A percentile compares a stretch with the other conserved stretches of the same genome.
Evolutionary conservation across 768 basidiomycete genomes (phyloP).

Genomic region (Russula brevipes): DNA sequence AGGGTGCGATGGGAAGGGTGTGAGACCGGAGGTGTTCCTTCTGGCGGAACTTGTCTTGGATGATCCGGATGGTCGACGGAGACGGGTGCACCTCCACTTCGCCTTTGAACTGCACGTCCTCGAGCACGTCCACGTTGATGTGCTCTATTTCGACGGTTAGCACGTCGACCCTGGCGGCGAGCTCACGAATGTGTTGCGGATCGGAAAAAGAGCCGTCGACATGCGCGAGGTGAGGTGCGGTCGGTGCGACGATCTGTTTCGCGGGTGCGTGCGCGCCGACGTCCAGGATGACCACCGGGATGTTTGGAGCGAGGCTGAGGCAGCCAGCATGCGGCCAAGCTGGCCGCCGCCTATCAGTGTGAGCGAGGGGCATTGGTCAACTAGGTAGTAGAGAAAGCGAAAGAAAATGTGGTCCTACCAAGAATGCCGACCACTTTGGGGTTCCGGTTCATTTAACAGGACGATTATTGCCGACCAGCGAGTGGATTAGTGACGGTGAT

Average conservation of each 20-base stretch:
- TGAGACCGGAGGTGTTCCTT: constrained; percentile 51
- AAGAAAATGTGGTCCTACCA: too few species aligned
- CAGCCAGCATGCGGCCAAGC: constrained; percentile 76
- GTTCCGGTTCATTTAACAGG: too few species aligned
- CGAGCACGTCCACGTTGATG: too few species aligned
- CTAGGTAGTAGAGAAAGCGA: too few species aligned
- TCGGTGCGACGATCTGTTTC: constrained; percentile 74
- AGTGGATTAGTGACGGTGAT: too few species aligned
- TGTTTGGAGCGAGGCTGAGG: constrained; percentile 84
- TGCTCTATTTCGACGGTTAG: constrained; percentile 87
- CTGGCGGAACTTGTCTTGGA: constrained; percentile 73
- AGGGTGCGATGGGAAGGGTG: constrained; percentile 54
- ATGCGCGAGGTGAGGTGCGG: constrained; percentile 48
- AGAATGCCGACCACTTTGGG: too few species aligned
- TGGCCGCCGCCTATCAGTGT: constrained; percentile 65
- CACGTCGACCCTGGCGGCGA: constrained; percentile 77
- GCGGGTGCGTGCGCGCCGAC: constrained; percentile 76
- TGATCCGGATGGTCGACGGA: constrained; percentile 74
- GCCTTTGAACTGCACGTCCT: constrained; percentile 37
- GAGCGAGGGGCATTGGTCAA: too few species aligned
- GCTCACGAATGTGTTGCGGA: constrained; percentile 66
- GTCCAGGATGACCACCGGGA: constrained; percentile 82
- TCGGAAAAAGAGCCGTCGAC: constrained; percentile 88
- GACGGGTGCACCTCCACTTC: constrained; percentile 55
- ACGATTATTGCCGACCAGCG: too few species aligned